phyloP scores from a whole-genome alignment of 2,329 filamentous ascomycete genomes.

The Alternaria triticimaculans region DNA sequence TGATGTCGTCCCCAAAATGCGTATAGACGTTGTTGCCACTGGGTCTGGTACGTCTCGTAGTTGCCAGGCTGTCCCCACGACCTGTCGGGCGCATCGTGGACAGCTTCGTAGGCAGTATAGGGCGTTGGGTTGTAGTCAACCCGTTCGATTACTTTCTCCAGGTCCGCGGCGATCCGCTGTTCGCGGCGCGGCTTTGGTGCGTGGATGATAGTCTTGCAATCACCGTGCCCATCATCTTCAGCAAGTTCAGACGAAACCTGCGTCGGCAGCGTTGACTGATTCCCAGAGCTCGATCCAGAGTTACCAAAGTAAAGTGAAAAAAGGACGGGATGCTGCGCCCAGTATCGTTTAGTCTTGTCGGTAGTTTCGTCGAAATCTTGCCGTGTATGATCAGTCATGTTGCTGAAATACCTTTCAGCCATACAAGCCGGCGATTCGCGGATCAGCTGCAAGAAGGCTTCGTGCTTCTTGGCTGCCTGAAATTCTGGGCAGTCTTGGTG shows the following conservation, averaged over 20 bases:
- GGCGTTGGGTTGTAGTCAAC: rapidly evolving
- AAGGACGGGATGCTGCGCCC: background rate
- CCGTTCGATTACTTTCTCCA: background rate
- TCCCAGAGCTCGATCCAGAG: background rate
- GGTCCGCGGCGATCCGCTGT: background rate
- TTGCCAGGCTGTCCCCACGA: rapidly evolving
- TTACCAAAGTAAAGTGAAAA: background rate
- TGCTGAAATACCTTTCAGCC: background rate
- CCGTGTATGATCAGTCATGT: background rate
- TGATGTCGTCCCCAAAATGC: background rate
- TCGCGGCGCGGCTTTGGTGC: background rate
- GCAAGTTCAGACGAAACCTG: background rate
- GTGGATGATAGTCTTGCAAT: background rate
- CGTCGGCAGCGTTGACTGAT: background rate
- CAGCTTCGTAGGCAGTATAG: rapidly evolving
- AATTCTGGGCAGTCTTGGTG: background rate
- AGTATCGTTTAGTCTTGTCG: background rate
- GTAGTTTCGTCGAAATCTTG: too few relatives aligned
- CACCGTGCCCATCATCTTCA: background rate
- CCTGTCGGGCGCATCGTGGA: rapidly evolving
- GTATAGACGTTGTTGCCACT: background rate
- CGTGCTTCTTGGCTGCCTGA: background rate
- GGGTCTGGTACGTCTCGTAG: background rate
- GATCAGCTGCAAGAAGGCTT: background rate
- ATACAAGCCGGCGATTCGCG: background rate